A percentile compares a stretch with the other conserved stretches of the same genome.
phyloP scores from a whole-genome alignment of 768 basidiomycete species.

The Pleurotus platypus region DNA sequence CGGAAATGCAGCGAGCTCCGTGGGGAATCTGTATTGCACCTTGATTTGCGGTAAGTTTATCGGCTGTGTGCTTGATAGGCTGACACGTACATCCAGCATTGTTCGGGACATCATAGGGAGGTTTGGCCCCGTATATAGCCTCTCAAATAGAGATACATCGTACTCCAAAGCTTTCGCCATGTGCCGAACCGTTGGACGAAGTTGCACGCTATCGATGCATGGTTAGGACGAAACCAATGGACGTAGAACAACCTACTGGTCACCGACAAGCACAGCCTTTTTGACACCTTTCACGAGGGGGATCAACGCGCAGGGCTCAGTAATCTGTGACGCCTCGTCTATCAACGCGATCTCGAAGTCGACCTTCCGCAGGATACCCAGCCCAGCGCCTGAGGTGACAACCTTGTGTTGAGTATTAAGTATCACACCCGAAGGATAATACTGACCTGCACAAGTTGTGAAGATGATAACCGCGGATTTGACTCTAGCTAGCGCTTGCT shows the following conservation, averaged over 20 bases:
- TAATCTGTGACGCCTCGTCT: constrained; percentile 71
- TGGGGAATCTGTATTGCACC: constrained; percentile 65
- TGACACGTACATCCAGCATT: constrained; percentile 50
- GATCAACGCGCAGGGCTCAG: constrained; percentile 62
- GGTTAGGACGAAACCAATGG: too few relatives aligned
- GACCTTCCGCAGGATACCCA: constrained; percentile 51
- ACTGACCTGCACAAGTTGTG: constrained; percentile 58
- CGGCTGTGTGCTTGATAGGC: neutral
- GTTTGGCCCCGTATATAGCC: constrained; percentile 43
- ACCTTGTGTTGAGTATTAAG: too few relatives aligned
- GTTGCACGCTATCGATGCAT: constrained; percentile 46
- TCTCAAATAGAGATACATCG: constrained; percentile 56
- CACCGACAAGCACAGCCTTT: constrained; percentile 60
- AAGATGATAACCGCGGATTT: constrained; percentile 56
- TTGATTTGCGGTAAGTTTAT: constrained; percentile 10
- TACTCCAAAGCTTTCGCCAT: constrained; percentile 55
- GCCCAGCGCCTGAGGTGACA: constrained; percentile 39
- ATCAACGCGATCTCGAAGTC: constrained; percentile 62
- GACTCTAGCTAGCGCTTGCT: constrained; percentile 59
- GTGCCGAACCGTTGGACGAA: constrained; percentile 59
- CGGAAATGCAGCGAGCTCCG: constrained; percentile 55
- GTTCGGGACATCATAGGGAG: constrained; percentile 41
- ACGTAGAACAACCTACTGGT: constrained; percentile 42
- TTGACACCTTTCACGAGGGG: constrained; percentile 63
- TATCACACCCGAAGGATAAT: neutral